Base-by-base conservation (phyloP, 495 filamentous ascomycete genomes). In the Patellaria atrata region DNA sequence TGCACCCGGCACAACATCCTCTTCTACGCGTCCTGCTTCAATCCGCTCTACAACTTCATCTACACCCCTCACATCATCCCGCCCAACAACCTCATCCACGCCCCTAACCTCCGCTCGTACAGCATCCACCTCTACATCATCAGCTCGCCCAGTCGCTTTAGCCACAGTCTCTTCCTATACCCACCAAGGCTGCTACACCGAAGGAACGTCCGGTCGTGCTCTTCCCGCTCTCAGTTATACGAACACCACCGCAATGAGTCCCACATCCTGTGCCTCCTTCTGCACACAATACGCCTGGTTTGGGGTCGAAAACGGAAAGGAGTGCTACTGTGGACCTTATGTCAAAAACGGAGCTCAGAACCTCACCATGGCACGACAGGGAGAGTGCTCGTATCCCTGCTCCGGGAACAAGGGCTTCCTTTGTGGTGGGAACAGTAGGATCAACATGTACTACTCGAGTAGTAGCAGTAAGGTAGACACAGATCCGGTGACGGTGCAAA, bases 361-460 rank as follows among this genome's bases (percentile, higher is more conserved):
- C 30, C n/a, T 26, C n/a, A 32, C 31, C 21, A n/a, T n/a, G n/a
- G 19, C 14, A 9, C 30, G 35, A 18, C 37, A 21, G 3, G 30
- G 48, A 13, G 63, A 67, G n/a, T 75, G 70, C 48, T 66, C 49
- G 47, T 62, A 65, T 50, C 45, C 56, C 13, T 75, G 71, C 50
- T 30, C 53, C 22, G 68, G 67, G 16, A 50, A 62, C 35, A 20
- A 18, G 7, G n/a, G 11, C 14, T 12, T 42, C 21, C 15, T 22
- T 0, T 53, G 50, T 32, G 50, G 50, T 22, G 50, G 37, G 1
- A 28, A 14, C 10, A 26, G 29, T 21, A 25, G 40, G 4, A 21
- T 48, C 4, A 48, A 28, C 11, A 21, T 44, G 6, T 48, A 43
- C 40, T 18, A 25, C 28, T 26, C 29, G 23, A 6, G n/a, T 5